Conservation (phyloP, 805 yeast species). For the Candida yuanshanica region DNA sequence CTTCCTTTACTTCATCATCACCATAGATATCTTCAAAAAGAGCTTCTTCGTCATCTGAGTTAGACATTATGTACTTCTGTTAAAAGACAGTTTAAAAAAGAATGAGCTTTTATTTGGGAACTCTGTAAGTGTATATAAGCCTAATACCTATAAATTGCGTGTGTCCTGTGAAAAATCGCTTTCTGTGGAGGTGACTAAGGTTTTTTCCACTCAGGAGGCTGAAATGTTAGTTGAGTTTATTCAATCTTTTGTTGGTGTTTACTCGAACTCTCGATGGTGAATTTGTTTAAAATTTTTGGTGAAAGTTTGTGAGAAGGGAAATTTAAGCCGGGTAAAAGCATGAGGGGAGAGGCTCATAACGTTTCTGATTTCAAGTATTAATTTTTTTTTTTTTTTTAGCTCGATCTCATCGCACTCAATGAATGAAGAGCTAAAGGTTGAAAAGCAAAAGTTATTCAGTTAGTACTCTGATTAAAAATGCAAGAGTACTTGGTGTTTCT, state of each 20-base stretch:
- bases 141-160: background rate
- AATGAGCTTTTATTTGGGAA: background rate
- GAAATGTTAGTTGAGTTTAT: background rate
- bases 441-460: no score
- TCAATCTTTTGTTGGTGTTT: no score
- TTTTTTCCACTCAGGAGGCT: background rate
- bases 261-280: no score
- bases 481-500: slow-evolving; percentile 69
- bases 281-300: no score
- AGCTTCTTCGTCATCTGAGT: slow-evolving; percentile 87
- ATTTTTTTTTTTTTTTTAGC: background rate
- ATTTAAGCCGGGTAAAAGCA: no score
- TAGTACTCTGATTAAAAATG: slow-evolving; percentile 25
- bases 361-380: slow-evolving; percentile 8
- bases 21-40: slow-evolving; percentile 86
- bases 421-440: background rate
- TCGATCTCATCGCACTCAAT: background rate
- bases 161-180: background rate
- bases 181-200: background rate
- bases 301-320: no score
- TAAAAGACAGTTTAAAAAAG: background rate
- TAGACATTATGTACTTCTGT: slow-evolving; percentile 37
- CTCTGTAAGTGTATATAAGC: background rate
- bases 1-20: slow-evolving; percentile 25
- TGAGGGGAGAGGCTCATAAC: no score